Evolutionary conservation across 495 filamentous ascomycete species (phyloP), one percentile per base, ranked within the genome.

Genomic region (Melanomma pulvis-pyrius): DNA sequence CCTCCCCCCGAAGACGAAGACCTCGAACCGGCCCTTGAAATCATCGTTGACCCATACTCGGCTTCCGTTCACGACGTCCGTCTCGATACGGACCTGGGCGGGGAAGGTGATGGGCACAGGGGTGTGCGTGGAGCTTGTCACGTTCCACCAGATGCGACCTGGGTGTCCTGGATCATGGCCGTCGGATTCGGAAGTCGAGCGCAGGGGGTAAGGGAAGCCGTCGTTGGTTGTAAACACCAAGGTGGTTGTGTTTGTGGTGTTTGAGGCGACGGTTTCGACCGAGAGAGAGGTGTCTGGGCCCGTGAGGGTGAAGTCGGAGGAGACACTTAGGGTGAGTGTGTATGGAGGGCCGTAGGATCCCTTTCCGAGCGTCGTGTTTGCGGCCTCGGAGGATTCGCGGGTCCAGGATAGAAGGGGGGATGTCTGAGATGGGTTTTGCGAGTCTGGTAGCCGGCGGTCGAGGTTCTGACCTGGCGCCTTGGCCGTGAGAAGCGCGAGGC

Each of bases 311-410:
- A 83, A 85, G 1, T 60, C 77, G 1, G 79, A 80, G 1, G 72
- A 71, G 7, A 76, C 71, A 0, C 60, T 41, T 0, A 84, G 70
- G 2, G 71, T 62, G 11, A 83, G 67, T 0, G 81, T 83, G 62
- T 85, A 83, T 53, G 83, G 80, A 74, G 83, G 77, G 1, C 83
- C 83, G 63, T 84, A 84, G 58, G 82, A 83, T 0, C 80, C 82
- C 25, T 77, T 63, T 1, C 77, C 76, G 3, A 81, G 48, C 0
- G n/a, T 49, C 15, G 26, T n/a, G 21, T 60, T 60, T 0, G 30
- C 15, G 17, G 28, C 4, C 15, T 57, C 25, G 1, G 55, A 51
- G 12, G 48, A 24, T 24, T 36, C 6, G 15, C 57, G 58, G 22
- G 49, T 25, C 64, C 57, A 61, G 11, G 57, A 61, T 34, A 67